phyloP scores from a whole-genome alignment of 139 green algal genomes.

The Picochlorum sp. region DNA sequence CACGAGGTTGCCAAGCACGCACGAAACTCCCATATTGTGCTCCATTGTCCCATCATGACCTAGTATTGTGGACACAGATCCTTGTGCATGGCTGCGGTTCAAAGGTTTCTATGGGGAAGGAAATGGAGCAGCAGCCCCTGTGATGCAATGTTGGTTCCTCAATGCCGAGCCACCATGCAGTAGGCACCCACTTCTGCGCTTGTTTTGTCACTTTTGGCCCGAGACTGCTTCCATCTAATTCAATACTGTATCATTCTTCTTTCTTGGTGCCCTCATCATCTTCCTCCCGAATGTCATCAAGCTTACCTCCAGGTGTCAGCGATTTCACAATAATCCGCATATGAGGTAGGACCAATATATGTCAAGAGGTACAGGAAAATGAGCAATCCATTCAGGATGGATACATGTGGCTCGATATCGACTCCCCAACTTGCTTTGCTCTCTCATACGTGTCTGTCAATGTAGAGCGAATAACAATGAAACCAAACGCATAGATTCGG shows the following conservation, averaged over 20 bases:
- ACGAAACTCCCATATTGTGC: too few relatives aligned
- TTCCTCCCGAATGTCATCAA: slow-evolving; percentile 52
- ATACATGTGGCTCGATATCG: slow-evolving; percentile 59
- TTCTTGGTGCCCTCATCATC: slow-evolving; percentile 21
- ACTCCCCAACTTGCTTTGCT: slow-evolving; percentile 35
- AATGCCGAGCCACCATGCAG: slow-evolving; percentile 15
- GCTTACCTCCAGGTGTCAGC: slow-evolving; percentile 24
- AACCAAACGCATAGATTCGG: slow-evolving; percentile 52
- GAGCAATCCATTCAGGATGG: slow-evolving; percentile 72
- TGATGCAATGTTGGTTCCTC: slow-evolving; percentile 11
- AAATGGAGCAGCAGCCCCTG: slow-evolving; percentile 3
- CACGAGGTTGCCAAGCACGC: too few relatives aligned
- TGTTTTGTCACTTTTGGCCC: slow-evolving; percentile 21
- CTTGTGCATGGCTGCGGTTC: slow-evolving; percentile 19
- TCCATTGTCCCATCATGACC: background rate
- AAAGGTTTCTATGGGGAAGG: slow-evolving; percentile 12
- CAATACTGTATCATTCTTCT: background rate
- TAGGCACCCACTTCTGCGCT: slow-evolving; percentile 5
- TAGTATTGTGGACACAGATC: slow-evolving; percentile 2
- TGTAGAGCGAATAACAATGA: slow-evolving; percentile 45
- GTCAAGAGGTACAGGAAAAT: slow-evolving; percentile 66
- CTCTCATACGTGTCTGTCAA: slow-evolving; percentile 32
- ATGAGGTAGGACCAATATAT: slow-evolving; percentile 81
- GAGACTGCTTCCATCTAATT: slow-evolving; percentile 2
- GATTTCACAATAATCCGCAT: slow-evolving; percentile 32